Base-by-base conservation (phyloP, 345 rosid genomes). In the Sisymbrium irio region DNA sequence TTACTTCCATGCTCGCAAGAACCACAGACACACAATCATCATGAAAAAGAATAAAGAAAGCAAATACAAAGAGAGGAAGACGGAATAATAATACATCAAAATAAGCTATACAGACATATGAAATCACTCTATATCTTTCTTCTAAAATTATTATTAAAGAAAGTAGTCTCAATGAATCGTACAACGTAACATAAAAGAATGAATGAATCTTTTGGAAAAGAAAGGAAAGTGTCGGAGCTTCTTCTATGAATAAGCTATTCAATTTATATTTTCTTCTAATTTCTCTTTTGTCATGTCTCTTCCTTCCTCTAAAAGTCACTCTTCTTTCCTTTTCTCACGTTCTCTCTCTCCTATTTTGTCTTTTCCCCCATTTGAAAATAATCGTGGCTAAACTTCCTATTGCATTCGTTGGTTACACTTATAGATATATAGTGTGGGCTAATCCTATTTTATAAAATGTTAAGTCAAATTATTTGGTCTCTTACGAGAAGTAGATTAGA, bases 171-270 rank as follows among this genome's bases (percentile, higher is more conserved):
- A 27, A 1, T 70, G 62, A 77, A 71, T 71, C 56, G 80, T 57
- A 71, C 68, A 71, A 71, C 22, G 67, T 65, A 35, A 58, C 80
- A 70, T 65, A 71, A 65, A 77, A 39, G 47, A 71, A 64, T 20
- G 72, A 71, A 77, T 71, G 72, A 54, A 69, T 65, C 72, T 77
- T 57, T 77, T 45, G 63, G 62, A 64, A 58, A 65, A 32, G 47
- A 65, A 65, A 65, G 30, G 18, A 57, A 40, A 57, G 59, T 69
- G 75, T 76, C 71, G 71, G 75, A 75, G 19, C 60, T 76, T 76
- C 71, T 76, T 76, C 71, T 54, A 63, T 76, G 79, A 69, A 76
- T 64, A 57, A 65, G 53, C 62, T 65, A 57, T 47, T 77, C 76
- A 57, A 14, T 47, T 41, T 36, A n/a, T 1, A 20, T 55, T 46